Percentiles rank a stretch among this genome's conserved stretches.
Evolutionary conservation across 352 stramenopile species (phyloP).

Genomic region (Phytophthora foliorum): DNA sequence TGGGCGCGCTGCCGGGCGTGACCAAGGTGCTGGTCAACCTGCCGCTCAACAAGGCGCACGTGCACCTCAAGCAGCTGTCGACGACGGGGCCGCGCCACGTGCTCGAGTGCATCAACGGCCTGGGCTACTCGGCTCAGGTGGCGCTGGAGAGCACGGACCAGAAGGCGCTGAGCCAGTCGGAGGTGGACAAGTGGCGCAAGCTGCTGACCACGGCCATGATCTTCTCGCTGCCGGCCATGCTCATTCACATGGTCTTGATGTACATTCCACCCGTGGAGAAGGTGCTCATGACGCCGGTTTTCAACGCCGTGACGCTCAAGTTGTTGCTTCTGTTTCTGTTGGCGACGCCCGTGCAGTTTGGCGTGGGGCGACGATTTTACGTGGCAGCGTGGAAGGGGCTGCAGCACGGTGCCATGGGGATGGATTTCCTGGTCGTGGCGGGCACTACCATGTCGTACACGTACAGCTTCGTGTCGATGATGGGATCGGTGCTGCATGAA

Average conservation of each 20-base stretch:
- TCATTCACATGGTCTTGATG: constrained; percentile 91
- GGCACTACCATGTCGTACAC: constrained; percentile 89
- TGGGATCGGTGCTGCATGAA: constrained; percentile 65
- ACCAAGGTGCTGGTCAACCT: constrained; percentile 75
- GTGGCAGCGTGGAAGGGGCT: constrained; percentile 84
- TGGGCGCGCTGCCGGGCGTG: constrained; percentile 77
- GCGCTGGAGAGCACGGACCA: constrained; percentile 64
- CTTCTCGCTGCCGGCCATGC: constrained; percentile 86
- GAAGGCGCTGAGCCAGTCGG: constrained; percentile 69
- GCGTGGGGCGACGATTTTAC: constrained; percentile 84
- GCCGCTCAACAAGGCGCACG: constrained; percentile 72
- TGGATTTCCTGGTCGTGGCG: constrained; percentile 90
- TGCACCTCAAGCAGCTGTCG: constrained; percentile 85
- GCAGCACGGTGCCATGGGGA: constrained; percentile 89
- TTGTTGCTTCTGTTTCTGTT: constrained; percentile 88
- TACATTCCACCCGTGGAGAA: constrained; percentile 77
- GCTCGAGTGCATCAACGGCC: constrained; percentile 69
- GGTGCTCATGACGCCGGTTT: constrained; percentile 77
- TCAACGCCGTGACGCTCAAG: constrained; percentile 85
- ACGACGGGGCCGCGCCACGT: constrained; percentile 78
- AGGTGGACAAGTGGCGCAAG: constrained; percentile 81
- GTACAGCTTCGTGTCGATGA: constrained; percentile 86
- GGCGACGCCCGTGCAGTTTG: constrained; percentile 88
- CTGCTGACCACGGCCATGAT: constrained; percentile 80
- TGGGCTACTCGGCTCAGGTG: constrained; percentile 75